These are phyloP conservation scores for Coniochaeta sp. DNA, from an alignment of 2,329 filamentous ascomycete species.

Conservation along the genomic window DNA sequence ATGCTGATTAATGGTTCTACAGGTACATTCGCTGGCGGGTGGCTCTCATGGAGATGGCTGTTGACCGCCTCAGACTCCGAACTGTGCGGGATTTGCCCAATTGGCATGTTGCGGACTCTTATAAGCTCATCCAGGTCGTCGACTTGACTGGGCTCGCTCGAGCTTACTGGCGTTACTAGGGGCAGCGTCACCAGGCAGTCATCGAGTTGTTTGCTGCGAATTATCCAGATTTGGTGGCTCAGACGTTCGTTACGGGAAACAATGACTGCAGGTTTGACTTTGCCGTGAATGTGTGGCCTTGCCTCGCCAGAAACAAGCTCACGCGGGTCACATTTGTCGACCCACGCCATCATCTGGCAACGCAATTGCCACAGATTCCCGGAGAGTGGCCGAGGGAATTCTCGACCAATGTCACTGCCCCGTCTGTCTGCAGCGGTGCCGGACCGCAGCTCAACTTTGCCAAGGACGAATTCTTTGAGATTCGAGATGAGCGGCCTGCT, in stretches of 20 bases:
- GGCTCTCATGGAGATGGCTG: neutral
- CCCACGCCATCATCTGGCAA: neutral
- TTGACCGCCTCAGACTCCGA: neutral
- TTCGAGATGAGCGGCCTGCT: neutral
- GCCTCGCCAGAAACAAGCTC: neutral
- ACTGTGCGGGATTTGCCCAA: neutral
- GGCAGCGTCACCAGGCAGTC: neutral
- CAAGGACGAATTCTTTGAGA: neutral
- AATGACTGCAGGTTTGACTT: neutral
- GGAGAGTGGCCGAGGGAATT: neutral
- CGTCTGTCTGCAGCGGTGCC: neutral
- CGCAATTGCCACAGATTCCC: neutral
- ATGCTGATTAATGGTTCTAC: neutral
- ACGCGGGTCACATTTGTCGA: neutral
- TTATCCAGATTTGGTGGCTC: conserved; percentile 1
- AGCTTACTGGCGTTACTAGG: neutral
- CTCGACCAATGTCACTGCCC: neutral
- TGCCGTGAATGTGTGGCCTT: neutral
- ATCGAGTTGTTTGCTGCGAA: neutral
- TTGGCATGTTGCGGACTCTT: neutral
- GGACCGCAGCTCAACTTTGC: neutral
- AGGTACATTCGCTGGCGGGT: neutral
- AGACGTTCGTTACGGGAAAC: neutral
- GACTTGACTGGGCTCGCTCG: neutral
- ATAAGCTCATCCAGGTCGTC: neutral